Conservation (phyloP, 352 stramenopile genomes). For the Phytophthora pluvialis region DNA sequence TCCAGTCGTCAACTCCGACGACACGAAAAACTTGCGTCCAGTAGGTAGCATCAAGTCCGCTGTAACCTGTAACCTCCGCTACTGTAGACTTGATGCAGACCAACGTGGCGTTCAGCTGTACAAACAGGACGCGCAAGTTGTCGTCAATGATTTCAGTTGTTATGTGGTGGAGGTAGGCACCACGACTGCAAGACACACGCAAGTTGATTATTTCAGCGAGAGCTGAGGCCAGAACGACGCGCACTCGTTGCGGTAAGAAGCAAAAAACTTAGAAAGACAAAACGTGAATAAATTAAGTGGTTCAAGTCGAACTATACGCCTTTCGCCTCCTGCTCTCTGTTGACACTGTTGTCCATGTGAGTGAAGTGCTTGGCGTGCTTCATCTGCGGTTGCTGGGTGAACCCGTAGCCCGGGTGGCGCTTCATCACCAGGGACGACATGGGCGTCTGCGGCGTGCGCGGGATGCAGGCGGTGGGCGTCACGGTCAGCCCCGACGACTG, state of each 20-base stretch:
- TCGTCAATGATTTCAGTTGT: slow-evolving; percentile 28
- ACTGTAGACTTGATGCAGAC: slow-evolving; percentile 3
- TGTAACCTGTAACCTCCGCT: neutral
- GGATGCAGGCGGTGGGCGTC: slow-evolving; percentile 36
- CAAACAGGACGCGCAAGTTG: slow-evolving; percentile 16
- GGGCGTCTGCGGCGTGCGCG: slow-evolving; percentile 31
- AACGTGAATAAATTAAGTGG: slow-evolving; percentile 39
- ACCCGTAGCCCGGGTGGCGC: slow-evolving; percentile 25
- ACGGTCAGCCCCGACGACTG: slow-evolving; percentile 21
- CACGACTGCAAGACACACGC: neutral
- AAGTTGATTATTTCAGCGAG: neutral
- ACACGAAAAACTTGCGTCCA: slow-evolving; percentile 16
- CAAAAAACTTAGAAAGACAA: slow-evolving; percentile 27
- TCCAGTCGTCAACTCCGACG: slow-evolving; percentile 21
- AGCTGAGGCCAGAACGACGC: slow-evolving; percentile 1
- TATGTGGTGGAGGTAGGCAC: neutral
- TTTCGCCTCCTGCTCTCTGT: slow-evolving; percentile 28
- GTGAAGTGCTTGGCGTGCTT: slow-evolving; percentile 33
- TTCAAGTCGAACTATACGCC: slow-evolving; percentile 28
- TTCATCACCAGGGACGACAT: slow-evolving; percentile 27
- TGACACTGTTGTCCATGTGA: slow-evolving; percentile 16
- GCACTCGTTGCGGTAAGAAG: slow-evolving; percentile 1
- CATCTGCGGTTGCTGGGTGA: slow-evolving; percentile 8
- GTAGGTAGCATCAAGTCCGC: slow-evolving; percentile 9
- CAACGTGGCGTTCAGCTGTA: neutral